phyloP scores from a whole-genome alignment of 495 filamentous ascomycete species.

The Lepraria neglecta region DNA sequence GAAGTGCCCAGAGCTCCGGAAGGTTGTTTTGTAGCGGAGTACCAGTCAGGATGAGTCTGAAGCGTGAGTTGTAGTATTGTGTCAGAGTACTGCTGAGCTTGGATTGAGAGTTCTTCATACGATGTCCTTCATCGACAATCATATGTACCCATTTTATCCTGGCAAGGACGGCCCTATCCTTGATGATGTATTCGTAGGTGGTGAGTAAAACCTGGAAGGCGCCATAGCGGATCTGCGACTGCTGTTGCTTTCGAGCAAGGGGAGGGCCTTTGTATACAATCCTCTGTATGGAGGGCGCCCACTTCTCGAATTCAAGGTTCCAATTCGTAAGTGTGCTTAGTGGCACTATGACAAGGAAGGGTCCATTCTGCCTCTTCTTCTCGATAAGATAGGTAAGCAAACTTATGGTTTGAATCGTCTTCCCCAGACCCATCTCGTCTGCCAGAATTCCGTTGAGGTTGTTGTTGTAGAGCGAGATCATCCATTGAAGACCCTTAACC shows the following conservation, averaged over 20 bases:
- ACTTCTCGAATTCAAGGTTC: constrained; percentile 98
- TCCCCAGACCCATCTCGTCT: constrained; percentile 99
- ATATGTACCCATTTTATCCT: constrained; percentile 99
- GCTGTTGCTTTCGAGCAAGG: constrained; percentile 78
- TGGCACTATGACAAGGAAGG: constrained; percentile 94
- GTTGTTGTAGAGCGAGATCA: constrained; percentile 99
- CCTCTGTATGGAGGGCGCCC: constrained; percentile 78
- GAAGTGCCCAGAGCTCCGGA: constrained; percentile 89
- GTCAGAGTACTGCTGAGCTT: constrained; percentile 93
- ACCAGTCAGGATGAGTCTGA: constrained; percentile 93
- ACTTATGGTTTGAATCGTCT: constrained; percentile 98
- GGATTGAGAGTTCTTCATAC: constrained; percentile 98
- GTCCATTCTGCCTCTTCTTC: constrained; percentile 85
- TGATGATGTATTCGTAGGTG: constrained; percentile 99
- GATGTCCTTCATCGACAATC: constrained; percentile 99
- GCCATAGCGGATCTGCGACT: constrained; percentile 88
- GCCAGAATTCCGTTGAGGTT: constrained; percentile 97
- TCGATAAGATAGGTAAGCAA: constrained; percentile 95
- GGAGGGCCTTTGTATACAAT: constrained; percentile 98
- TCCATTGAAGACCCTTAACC: constrained; percentile 96
- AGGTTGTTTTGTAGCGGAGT: constrained; percentile 97
- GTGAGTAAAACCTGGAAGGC: constrained; percentile 94
- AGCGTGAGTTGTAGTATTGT: constrained; percentile 88
- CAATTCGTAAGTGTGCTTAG: constrained; percentile 96
- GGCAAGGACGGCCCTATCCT: constrained; percentile 85